Evolutionary conservation across 805 yeast species (phyloP), one percentile per base, ranked within the genome.

Genomic region (Zygotorulaspora sp.): DNA sequence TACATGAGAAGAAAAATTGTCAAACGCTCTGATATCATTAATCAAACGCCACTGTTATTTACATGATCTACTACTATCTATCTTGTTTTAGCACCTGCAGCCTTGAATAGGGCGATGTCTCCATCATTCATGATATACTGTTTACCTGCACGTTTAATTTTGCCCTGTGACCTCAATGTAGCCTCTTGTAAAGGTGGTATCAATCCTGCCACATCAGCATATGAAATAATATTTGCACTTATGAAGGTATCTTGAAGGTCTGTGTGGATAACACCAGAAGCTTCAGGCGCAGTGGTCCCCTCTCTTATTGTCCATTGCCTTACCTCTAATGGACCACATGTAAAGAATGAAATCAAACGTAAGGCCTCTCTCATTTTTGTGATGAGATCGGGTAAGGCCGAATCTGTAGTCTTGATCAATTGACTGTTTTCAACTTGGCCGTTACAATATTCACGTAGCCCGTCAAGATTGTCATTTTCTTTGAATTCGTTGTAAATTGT

Each of bases 251-350:
- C 76, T 64, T 82, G 80, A 38, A 87, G 65, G 58, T 87, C 96
- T 1, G 86, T 82, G 58, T 88, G 96, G 43, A 88, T 88, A 22
- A 82, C 80, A 15, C 89, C 94, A 1, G 96, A 96, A 2, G 95
- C 96, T 45, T 84, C 84, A 25, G 90, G 89, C 2, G 95, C 95
- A 24, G 77, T 74, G 12, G 83, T 74, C 20, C 87, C 85, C 35
- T 70, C 69, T 56, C 89, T 72, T 38, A 88, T 71, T 12, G 88
- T 83, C 97, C 97, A 88, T 60, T 88, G 95, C 54, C 90, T 70
- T 7, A 83, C 89, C 62, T 88, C 96, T 35, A 72, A 69, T 17
- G 80, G 79, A 19, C 96, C 96, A 57, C 94, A 84, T 0, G 97
- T 88, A 65, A 82, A 88, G 61, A 76, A 88, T 27, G 94, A 83